These are phyloP conservation scores for Hymenoscyphus repandus DNA, from an alignment of 2,329 filamentous ascomycete genomes.

Conservation along the genomic window DNA sequence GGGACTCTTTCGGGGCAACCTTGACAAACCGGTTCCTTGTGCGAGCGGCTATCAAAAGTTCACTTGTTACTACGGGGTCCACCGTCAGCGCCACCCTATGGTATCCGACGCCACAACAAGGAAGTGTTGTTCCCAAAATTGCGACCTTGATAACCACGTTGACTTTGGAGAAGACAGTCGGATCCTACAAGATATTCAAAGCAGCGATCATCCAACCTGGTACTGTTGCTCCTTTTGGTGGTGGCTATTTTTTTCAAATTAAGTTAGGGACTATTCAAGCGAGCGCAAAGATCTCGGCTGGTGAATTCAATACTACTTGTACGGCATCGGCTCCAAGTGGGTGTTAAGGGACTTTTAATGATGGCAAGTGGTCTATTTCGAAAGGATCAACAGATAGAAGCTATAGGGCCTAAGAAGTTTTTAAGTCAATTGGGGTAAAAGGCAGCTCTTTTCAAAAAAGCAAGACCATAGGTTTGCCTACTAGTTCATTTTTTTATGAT, in stretches of 20 bases:
- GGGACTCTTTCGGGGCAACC: neutral
- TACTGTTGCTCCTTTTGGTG: neutral
- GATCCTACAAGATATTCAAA: neutral
- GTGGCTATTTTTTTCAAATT: neutral
- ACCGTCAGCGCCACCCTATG: neutral
- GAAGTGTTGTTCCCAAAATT: neutral
- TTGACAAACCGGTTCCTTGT: constrained; percentile 5
- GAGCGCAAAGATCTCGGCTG: neutral
- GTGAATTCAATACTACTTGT: neutral
- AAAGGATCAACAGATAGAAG: too few relatives aligned
- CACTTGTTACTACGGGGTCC: neutral
- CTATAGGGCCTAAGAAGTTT: too few relatives aligned
- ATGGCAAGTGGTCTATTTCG: too few relatives aligned
- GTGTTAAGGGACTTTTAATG: too few relatives aligned
- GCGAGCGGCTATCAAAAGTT: constrained; percentile 3
- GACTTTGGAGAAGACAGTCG: neutral
- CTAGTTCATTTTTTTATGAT: too few relatives aligned
- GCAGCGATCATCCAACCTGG: too few relatives aligned
- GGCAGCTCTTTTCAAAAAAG: too few relatives aligned
- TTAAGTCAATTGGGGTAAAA: too few relatives aligned
- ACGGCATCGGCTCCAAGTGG: too few relatives aligned
- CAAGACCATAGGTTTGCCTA: too few relatives aligned
- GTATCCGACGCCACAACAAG: neutral
- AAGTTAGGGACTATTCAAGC: neutral
- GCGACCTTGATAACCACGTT: neutral